Evolutionary conservation across 1,139 yeast species (phyloP).

Genomic region (Zygoascus meyerae): DNA sequence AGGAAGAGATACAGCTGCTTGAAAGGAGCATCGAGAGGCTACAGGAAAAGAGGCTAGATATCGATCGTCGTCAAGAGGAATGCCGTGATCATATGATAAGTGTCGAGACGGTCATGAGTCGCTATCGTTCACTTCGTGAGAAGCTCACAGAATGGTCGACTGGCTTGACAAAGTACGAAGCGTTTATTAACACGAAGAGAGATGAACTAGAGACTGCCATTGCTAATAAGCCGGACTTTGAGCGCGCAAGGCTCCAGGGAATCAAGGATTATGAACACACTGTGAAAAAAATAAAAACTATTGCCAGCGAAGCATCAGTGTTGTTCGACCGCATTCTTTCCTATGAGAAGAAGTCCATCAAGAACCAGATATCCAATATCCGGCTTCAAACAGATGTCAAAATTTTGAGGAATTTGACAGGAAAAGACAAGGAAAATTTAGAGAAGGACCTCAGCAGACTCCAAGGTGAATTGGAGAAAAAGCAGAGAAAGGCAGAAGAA

Average conservation of each 20-base stretch:
- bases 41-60: constrained; percentile 9
- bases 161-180: constrained; percentile 25
- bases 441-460: neutral
- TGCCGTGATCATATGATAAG: constrained; percentile 9
- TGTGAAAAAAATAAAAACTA: neutral
- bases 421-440: constrained; percentile 2
- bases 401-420: neutral
- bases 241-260: constrained; percentile 25
- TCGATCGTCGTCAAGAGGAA: constrained; percentile 13
- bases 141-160: constrained; percentile 15
- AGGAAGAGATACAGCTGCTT: constrained; percentile 16
- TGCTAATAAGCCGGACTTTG: constrained; percentile 7
- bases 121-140: constrained; percentile 8
- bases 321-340: no score
- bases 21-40: constrained; percentile 14
- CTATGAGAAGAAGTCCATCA: no score
- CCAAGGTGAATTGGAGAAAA: neutral
- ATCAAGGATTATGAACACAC: constrained; percentile 6
- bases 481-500: neutral
- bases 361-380: no score
- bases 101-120: neutral
- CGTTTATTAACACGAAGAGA: constrained; percentile 28
- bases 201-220: constrained; percentile 6
- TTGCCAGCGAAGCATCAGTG: neutral
- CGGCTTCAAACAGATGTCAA: no score